phyloP scores from a whole-genome alignment of 805 yeast genomes.

The Candida khao-thaluensis region DNA sequence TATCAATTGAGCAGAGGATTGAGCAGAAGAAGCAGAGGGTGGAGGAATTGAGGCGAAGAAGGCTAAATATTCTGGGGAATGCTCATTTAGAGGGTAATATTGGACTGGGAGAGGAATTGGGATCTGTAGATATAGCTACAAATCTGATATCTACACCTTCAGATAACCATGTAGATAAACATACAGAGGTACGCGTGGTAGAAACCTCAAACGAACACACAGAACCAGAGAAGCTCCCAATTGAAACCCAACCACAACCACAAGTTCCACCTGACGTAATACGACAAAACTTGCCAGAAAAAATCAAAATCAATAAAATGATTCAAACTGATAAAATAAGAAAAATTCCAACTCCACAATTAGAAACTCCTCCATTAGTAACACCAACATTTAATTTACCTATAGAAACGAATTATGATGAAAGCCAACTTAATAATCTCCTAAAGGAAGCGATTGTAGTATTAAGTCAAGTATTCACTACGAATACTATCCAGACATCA shows the following conservation, averaged over 20 bases:
- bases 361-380: slow-evolving; percentile 1
- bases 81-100: background rate
- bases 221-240: too few species aligned
- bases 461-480: slow-evolving; percentile 20
- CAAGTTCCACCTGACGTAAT: too few species aligned
- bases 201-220: too few species aligned
- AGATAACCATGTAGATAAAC: too few species aligned
- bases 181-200: too few species aligned
- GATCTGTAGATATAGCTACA: background rate
- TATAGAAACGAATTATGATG: slow-evolving; percentile 16
- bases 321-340: slow-evolving; percentile 10
- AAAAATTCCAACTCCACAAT: background rate
- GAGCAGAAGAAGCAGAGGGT: slow-evolving; percentile 41
- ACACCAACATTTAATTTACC: slow-evolving; percentile 3
- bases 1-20: slow-evolving; percentile 4
- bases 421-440: slow-evolving; percentile 19
- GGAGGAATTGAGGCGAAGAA: slow-evolving; percentile 22
- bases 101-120: background rate
- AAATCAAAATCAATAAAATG: slow-evolving; percentile 10
- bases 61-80: slow-evolving; percentile 16
- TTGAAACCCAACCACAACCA: too few species aligned
- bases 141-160: too few species aligned
- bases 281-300: too few species aligned
- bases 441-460: slow-evolving; percentile 24
- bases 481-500: background rate